Evolutionary conservation across 2,329 filamentous ascomycete species (phyloP).

Genomic region (Arthrobotrys pseudoclavata): DNA sequence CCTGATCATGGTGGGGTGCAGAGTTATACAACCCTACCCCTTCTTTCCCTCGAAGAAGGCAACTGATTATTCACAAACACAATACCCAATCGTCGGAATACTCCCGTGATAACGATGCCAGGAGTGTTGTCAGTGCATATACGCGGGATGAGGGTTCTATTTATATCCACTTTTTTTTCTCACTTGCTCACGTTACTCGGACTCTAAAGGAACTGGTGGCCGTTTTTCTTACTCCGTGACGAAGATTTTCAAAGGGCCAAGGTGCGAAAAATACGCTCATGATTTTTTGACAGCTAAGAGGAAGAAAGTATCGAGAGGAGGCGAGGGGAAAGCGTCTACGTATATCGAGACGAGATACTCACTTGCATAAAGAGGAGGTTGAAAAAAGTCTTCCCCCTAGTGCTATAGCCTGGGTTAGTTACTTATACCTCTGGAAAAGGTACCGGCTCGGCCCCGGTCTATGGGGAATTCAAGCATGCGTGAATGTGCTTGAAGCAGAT

Average conservation of each 20-base stretch:
- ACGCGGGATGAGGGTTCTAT: conserved; percentile 22
- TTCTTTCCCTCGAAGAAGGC: neutral
- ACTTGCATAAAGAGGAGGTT: conserved; percentile 36
- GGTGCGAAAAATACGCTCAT: conserved; percentile 25
- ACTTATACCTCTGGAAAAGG: conserved; percentile 26
- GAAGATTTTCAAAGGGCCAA: conserved; percentile 13
- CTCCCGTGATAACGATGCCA: conserved; percentile 28
- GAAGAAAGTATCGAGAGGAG: conserved; percentile 27
- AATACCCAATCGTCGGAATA: conserved; percentile 24
- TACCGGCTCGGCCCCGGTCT: conserved; percentile 31
- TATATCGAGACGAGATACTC: conserved; percentile 39
- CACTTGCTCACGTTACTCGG: conserved; percentile 12
- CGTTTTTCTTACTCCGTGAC: conserved; percentile 13
- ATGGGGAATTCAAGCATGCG: conserved; percentile 30
- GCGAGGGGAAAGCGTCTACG: conserved; percentile 20
- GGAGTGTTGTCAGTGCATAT: conserved; percentile 29
- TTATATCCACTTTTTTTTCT: conserved; percentile 13
- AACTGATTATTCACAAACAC: conserved; percentile 12
- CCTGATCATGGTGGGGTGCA: neutral
- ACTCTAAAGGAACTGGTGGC: conserved; percentile 9
- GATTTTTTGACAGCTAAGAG: conserved; percentile 25
- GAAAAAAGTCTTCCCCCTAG: conserved; percentile 22
- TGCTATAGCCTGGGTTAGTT: conserved; percentile 20
- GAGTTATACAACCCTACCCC: neutral
- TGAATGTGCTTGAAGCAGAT: conserved; percentile 32